Conservation (phyloP, 805 yeast genomes). For the Komagataella pastoris region DNA sequence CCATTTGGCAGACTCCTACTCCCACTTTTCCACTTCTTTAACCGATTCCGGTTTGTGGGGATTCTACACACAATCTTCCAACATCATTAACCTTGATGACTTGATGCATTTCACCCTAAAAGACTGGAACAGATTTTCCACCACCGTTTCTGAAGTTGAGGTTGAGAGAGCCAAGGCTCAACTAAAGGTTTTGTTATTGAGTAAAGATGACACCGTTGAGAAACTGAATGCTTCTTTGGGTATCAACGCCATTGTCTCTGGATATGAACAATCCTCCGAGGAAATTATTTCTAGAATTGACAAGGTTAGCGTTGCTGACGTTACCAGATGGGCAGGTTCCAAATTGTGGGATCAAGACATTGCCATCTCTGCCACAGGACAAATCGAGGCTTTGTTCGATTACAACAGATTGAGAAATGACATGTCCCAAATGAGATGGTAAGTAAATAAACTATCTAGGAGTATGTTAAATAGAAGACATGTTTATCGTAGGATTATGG, state of each 20-base stretch:
- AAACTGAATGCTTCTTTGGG: constrained; percentile 45
- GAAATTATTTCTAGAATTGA: constrained; percentile 54
- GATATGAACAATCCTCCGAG: constrained; percentile 46
- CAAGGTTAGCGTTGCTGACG: constrained; percentile 41
- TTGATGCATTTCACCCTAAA: constrained; percentile 69
- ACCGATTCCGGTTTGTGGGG: constrained; percentile 82
- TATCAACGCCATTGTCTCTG: constrained; percentile 40
- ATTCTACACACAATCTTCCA: constrained; percentile 51
- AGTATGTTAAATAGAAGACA: neutral
- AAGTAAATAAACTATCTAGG: constrained; percentile 6
- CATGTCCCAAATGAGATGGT: constrained; percentile 84
- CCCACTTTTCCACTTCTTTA: constrained; percentile 62
- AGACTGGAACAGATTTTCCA: constrained; percentile 78
- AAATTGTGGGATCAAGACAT: constrained; percentile 77
- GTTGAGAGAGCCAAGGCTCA: constrained; percentile 65
- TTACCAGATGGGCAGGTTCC: constrained; percentile 63
- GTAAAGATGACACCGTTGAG: constrained; percentile 29
- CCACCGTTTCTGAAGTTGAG: constrained; percentile 66
- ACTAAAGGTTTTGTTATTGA: constrained; percentile 49
- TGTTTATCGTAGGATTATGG: neutral
- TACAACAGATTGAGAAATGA: constrained; percentile 80
- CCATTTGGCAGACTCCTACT: constrained; percentile 59
- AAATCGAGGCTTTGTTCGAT: constrained; percentile 74
- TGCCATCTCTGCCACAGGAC: constrained; percentile 76
- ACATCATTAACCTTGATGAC: constrained; percentile 54